Evolutionary conservation across 805 yeast genomes (phyloP).

Genomic region (Ogataea parapolymorpha): DNA sequence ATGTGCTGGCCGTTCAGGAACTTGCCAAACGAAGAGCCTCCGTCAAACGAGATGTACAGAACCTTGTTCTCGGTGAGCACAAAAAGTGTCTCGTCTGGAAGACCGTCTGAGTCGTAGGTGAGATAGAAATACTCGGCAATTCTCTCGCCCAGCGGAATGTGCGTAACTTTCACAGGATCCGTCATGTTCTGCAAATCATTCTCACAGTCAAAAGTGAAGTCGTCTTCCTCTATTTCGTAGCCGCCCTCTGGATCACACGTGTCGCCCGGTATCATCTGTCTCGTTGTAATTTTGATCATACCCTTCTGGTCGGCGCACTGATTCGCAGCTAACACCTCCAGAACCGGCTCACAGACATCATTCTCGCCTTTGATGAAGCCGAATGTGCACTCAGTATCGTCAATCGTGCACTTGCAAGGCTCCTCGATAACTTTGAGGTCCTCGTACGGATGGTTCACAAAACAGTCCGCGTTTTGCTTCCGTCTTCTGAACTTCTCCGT

Average conservation of each 20-base stretch:
- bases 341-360: conserved; percentile 46
- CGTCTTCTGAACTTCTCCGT: conserved; percentile 62
- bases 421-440: conserved; percentile 48
- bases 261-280: conserved; percentile 27
- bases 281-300: conserved; percentile 23
- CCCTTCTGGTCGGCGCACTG: conserved; percentile 23
- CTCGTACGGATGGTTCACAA: conserved; percentile 44
- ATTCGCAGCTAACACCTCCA: conserved; percentile 14
- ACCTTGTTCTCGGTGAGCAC: conserved; percentile 50
- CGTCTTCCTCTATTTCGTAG: conserved; percentile 18
- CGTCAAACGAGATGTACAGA: conserved; percentile 67
- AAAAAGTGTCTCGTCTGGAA: conserved; percentile 62
- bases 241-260: conserved; percentile 26
- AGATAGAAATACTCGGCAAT: conserved; percentile 59
- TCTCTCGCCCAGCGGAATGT: conserved; percentile 47
- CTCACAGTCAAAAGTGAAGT: conserved; percentile 35
- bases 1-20: conserved; percentile 33
- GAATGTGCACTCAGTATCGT: conserved; percentile 68
- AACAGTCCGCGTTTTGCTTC: conserved; percentile 62
- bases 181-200: conserved; percentile 24
- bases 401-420: conserved; percentile 59
- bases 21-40: conserved; percentile 50
- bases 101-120: conserved; percentile 42
- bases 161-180: conserved; percentile 34
- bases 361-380: conserved; percentile 39